These are phyloP conservation scores for Amanita jacksonii DNA, from an alignment of 768 basidiomycete genomes.

Conservation along the genomic window DNA sequence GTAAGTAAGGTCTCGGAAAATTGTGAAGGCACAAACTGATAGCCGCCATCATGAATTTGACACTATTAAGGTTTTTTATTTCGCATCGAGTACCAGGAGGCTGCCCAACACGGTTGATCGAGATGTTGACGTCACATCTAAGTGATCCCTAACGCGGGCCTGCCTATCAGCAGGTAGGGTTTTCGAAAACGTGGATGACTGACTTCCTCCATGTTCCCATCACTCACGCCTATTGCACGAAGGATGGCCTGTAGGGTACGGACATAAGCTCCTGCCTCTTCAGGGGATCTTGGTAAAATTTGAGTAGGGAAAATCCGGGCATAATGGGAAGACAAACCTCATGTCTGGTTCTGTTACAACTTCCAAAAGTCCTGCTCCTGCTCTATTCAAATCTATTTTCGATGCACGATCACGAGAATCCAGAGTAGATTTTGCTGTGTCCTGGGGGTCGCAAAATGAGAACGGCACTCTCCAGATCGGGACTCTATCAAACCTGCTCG, in stretches of 20 bases:
- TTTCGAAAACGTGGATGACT: conserved; percentile 8
- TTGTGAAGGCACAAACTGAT: conserved; percentile 47
- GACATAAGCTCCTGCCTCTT: conserved; percentile 87
- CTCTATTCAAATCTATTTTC: conserved; percentile 82
- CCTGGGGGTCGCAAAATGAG: conserved; percentile 33
- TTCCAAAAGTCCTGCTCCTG: conserved; percentile 86
- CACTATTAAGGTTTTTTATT: conserved; percentile 93
- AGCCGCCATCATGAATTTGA: conserved; percentile 75
- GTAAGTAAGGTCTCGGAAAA: neutral
- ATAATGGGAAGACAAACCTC: conserved; percentile 30
- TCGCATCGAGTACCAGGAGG: conserved; percentile 81
- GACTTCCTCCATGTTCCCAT: conserved; percentile 97
- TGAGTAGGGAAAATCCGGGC: conserved; percentile 11
- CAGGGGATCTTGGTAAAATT: conserved; percentile 45
- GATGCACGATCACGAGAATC: conserved; percentile 40
- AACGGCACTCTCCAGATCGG: conserved; percentile 4
- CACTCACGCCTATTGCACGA: conserved; percentile 77
- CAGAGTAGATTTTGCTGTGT: conserved; percentile 81
- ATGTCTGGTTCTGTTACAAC: conserved; percentile 94
- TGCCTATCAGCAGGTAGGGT: neutral
- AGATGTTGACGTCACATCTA: conserved; percentile 93
- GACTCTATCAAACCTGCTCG: conserved; percentile 61
- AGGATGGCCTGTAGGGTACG: conserved; percentile 72
- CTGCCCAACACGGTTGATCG: conserved; percentile 60
- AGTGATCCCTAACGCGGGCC: conserved; percentile 67